Percentiles rank a stretch among this genome's conserved stretches.
phyloP scores from a whole-genome alignment of 495 filamentous ascomycete genomes.

The Penicillium tannophilum region DNA sequence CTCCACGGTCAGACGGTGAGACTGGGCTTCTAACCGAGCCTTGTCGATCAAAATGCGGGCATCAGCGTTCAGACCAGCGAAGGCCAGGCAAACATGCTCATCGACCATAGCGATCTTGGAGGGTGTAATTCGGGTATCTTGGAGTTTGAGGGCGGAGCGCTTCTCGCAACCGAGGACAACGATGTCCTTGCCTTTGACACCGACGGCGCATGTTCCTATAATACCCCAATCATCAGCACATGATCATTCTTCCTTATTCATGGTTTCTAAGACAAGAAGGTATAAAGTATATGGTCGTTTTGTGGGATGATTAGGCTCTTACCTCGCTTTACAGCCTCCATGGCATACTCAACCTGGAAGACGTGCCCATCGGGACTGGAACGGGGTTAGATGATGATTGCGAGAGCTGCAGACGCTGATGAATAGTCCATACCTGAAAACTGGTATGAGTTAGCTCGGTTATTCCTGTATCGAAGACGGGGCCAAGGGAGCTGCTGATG shows the following conservation, averaged over 20 bases:
- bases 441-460: conserved; percentile 25
- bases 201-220: conserved; percentile 93
- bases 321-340: conserved; percentile 99
- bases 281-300: conserved; percentile 5
- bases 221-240: conserved; percentile 16
- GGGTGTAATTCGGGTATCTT: conserved; percentile 98
- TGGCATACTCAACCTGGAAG: conserved; percentile 99
- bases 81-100: conserved; percentile 93
- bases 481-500: conserved; percentile 27
- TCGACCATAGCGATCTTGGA: conserved; percentile 96
- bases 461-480: conserved; percentile 7
- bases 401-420: conserved; percentile 16
- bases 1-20: conserved; percentile 96
- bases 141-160: conserved; percentile 96
- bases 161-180: conserved; percentile 98
- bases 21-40: conserved; percentile 94
- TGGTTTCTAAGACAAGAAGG: background rate
- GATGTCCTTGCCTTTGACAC: conserved; percentile 91
- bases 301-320: conserved; percentile 23
- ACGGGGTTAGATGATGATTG: conserved; percentile 27
- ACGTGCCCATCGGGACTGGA: conserved; percentile 96
- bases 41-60: conserved; percentile 97
- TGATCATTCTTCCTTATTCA: background rate
- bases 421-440: conserved; percentile 31
- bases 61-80: conserved; percentile 95